Evolutionary conservation across 176 grass and related monocot genomes (phyloP).

Genomic region (Ensete glaucum): DNA sequence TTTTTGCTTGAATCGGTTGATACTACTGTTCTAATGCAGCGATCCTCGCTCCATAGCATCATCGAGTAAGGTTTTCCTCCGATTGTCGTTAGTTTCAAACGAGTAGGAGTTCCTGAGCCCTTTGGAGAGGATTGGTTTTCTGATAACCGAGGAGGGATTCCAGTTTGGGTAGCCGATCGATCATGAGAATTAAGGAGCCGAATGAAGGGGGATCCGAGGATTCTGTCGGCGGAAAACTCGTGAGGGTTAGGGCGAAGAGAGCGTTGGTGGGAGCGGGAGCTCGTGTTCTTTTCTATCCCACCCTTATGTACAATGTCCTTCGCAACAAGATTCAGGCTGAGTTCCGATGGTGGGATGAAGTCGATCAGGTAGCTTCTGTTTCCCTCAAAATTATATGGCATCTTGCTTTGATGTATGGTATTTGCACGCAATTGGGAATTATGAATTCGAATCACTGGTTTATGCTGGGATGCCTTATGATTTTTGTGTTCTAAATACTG

Average conservation of each 20-base stretch:
- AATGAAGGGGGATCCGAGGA: conserved; percentile 1
- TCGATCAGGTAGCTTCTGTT: conserved; percentile 11
- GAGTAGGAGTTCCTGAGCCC: not conserved
- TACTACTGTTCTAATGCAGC: not conserved
- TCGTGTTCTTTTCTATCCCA: conserved; percentile 16
- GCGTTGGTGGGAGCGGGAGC: conserved; percentile 15
- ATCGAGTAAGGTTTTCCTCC: too few species aligned
- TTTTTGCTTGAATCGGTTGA: not conserved
- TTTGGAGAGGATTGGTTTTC: not conserved
- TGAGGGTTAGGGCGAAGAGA: conserved; percentile 7
- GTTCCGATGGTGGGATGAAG: conserved; percentile 20
- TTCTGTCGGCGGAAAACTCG: not conserved
- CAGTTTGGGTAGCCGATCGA: too few species aligned
- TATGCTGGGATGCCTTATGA: too few species aligned
- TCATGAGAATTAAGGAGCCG: conserved; percentile 9
- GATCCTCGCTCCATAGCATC: too few species aligned
- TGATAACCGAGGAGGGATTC: not conserved
- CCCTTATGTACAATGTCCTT: conserved; percentile 12
- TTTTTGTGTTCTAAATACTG: too few species aligned
- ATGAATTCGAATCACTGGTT: too few species aligned
- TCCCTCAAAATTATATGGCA: not conserved
- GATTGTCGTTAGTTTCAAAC: too few species aligned
- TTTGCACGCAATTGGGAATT: too few species aligned
- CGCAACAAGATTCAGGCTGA: conserved; percentile 20
- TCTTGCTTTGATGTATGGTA: too few species aligned